Base-by-base conservation (phyloP, 768 basidiomycete species). In the Hericium rajendrae region DNA sequence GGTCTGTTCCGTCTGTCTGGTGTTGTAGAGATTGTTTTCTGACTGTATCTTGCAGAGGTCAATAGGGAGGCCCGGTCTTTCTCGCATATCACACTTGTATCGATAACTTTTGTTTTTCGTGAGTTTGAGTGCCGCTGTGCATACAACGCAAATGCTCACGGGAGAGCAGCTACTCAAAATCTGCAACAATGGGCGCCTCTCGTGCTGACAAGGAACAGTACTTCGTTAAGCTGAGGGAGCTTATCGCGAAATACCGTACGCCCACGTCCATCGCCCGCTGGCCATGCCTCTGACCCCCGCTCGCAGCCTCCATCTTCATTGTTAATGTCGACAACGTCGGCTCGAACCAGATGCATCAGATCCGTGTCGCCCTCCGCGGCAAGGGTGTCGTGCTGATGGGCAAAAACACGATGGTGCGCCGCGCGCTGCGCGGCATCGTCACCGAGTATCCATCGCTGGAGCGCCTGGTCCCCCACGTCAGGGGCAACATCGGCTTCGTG, bases 351-450 rank as follows among this genome's bases (percentile, higher is more conserved):
- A 94, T 97, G 88, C 94, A 97, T 70, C 93, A 95, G 73, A 94
- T 95, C 63, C 93, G 90, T 80, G 88, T 86, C 55, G 79, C 94
- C 53, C 92, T 99, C 73, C 92, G 97, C 67, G 93, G 94, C 69
- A 93, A 91, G 73, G 97, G 91, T 78, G 77, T 94, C 59, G 94
- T 99, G 64, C 76, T 99, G 67, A 99, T 99, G 97, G 97, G 97
- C 71, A 99, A 99, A 79, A 99, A 99, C 86, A 99, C 97, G 71
- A 97, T 98, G 95, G 94, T 99, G 68, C 91, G 97, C 78, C 92
- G 97, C 67, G 97, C 94, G 60, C 82, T 99, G 61, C 93, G 97
- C 62, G 80, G 86, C 68, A 84, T 97, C 75, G 84, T 97, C 69
- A 60, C 81, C 64, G 97, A 98, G 67, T 79, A 76, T 79, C 97